phyloP scores from a whole-genome alignment of 768 basidiomycete species.

The Leccinum pellstonianum region DNA sequence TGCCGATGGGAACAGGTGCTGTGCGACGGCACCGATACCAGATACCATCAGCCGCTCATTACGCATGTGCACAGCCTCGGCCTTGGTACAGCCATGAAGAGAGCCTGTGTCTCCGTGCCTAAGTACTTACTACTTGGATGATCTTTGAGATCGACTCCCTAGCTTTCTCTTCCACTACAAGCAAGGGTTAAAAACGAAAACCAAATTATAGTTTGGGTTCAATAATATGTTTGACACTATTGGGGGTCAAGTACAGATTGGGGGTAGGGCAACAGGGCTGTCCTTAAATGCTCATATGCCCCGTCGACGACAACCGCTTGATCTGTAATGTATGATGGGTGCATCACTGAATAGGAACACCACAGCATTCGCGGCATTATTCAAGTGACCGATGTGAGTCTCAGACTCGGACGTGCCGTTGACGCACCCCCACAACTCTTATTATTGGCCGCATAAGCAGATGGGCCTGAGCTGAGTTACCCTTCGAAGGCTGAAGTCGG shows the following conservation, averaged over 20 bases:
- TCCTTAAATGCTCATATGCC: conserved; percentile 53
- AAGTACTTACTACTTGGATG: too few species aligned
- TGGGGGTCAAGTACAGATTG: conserved; percentile 58
- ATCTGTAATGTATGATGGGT: conserved; percentile 70
- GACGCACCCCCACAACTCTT: too few species aligned
- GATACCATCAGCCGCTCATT: neutral
- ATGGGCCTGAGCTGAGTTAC: too few species aligned
- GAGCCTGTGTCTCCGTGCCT: neutral
- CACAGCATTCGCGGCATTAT: conserved; percentile 69
- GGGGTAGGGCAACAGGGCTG: conserved; percentile 57
- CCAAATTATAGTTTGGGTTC: conserved; percentile 39
- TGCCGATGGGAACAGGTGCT: neutral
- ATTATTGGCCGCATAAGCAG: too few species aligned
- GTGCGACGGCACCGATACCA: neutral
- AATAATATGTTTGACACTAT: conserved; percentile 47
- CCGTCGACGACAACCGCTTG: conserved; percentile 75
- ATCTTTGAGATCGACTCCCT: neutral
- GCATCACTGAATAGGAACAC: conserved; percentile 84
- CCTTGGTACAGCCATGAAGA: too few species aligned
- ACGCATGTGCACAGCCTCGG: neutral
- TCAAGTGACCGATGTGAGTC: conserved; percentile 42
- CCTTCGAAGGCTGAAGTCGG: too few species aligned
- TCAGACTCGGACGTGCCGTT: too few species aligned
- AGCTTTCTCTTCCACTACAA: neutral
- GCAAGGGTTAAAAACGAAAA: neutral